phyloP scores from a whole-genome alignment of 108 stramenopile genomes.

The Schizochytrium sp. region DNA sequence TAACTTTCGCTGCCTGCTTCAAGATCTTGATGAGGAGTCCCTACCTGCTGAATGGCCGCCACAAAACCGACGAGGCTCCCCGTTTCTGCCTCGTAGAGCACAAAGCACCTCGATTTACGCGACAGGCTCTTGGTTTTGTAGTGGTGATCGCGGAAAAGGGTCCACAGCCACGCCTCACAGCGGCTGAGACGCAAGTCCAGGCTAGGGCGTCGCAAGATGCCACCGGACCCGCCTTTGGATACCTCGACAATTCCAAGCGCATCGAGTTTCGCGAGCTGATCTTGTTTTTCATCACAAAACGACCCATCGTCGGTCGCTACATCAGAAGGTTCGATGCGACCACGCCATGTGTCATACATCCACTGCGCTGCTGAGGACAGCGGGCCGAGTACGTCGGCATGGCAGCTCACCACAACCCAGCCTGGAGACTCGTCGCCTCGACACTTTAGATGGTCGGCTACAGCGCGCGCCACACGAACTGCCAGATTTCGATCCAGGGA shows the following conservation, averaged over 20 bases:
- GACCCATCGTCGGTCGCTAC: too few species aligned
- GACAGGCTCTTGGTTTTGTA: slow-evolving; percentile 3
- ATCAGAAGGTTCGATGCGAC: background rate
- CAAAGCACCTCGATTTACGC: background rate
- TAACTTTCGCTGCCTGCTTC: background rate
- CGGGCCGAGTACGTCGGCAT: background rate
- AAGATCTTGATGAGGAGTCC: background rate
- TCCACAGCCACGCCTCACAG: background rate
- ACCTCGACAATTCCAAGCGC: background rate
- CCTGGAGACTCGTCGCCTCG: background rate
- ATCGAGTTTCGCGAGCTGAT: background rate
- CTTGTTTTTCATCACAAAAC: background rate
- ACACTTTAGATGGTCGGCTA: background rate
- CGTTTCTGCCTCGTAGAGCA: background rate
- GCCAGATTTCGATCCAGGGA: background rate
- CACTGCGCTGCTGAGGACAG: background rate
- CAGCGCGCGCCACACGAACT: background rate
- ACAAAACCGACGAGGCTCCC: background rate
- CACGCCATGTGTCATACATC: background rate
- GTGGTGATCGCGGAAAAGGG: background rate
- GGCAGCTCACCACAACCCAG: background rate
- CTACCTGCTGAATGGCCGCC: background rate
- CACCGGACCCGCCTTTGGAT: background rate
- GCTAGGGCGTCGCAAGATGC: background rate
- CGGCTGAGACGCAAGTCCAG: background rate